Conservation (phyloP, 805 yeast species). For the Schizosaccharomyces pombe region DNA sequence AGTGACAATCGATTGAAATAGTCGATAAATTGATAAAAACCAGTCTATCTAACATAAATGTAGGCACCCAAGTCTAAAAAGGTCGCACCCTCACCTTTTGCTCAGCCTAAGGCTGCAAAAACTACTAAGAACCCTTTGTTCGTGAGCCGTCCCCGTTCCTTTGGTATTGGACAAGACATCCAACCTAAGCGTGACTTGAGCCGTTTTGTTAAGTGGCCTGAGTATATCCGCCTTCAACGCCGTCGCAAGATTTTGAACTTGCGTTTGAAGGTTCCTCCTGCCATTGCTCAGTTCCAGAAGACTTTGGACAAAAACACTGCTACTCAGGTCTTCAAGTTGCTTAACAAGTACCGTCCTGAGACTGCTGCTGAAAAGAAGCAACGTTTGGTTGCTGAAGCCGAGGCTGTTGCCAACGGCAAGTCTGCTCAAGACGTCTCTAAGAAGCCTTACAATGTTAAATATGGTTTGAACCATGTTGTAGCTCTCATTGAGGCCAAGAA, state of each 20-base stretch:
- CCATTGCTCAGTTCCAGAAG: constrained; percentile 88
- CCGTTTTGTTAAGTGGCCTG: constrained; percentile 98
- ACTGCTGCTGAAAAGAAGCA: constrained; percentile 93
- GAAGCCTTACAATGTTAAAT: constrained; percentile 91
- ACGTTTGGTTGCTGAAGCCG: constrained; percentile 96
- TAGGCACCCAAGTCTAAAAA: constrained; percentile 40
- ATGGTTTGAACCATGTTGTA: constrained; percentile 98
- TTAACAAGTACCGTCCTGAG: constrained; percentile 99
- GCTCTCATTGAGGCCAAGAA: constrained; percentile 93
- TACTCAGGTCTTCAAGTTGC: constrained; percentile 82
- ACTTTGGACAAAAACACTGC: constrained; percentile 98
- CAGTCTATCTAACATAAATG: background rate
- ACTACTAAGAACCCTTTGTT: constrained; percentile 55
- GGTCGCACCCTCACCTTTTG: constrained; percentile 97
- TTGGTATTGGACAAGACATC: constrained; percentile 78
- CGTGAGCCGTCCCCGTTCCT: constrained; percentile 75
- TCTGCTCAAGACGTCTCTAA: constrained; percentile 87
- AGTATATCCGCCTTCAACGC: constrained; percentile 93
- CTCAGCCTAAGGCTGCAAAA: constrained; percentile 34
- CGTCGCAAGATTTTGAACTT: constrained; percentile 87
- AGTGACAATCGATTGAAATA: background rate
- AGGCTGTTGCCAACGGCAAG: constrained; percentile 96
- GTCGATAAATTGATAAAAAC: background rate
- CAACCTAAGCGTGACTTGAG: constrained; percentile 89
- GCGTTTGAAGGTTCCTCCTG: constrained; percentile 98